Base-by-base conservation (phyloP, 1,284 basidiomycete species). In the Fistulinella cinereoalba region DNA sequence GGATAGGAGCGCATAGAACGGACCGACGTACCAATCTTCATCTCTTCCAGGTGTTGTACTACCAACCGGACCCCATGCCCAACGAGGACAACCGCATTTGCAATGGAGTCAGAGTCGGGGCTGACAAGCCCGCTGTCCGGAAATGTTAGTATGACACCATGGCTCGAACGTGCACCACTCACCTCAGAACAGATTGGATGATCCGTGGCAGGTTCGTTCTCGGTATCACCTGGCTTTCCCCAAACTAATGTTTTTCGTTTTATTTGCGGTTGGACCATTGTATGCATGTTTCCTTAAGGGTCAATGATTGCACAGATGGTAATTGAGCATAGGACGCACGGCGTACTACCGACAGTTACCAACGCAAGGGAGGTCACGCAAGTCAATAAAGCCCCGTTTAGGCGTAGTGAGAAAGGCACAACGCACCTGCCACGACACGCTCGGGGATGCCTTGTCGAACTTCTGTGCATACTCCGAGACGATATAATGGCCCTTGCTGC, bases 401-500 rank as follows among this genome's bases (percentile, higher is more conserved):
- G 43, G 37, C 21, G 43, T 38, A 16, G 29, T 32, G 15, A 18
- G 37, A 43, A 28, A 12, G 21, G 46, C 56, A 57, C 47, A 33
- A 68, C 75, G 54, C 57, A 89, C 89, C 75, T 85, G 75, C 83
- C 83, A 83, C 15, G 85, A 82, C 62, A 76, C 73, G 15, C 72
- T 81, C 13, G 81, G 80, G 55, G 69, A 71, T 39, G 77, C 67
- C 61, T 76, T 85, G 63, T 87, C 86, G 43, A 75, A 64, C 36
- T 75, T 87, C 67, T 89, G 85, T n/a, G 80, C 75, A 61, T 88
- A 85, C 58, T 92, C 90, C 23, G 78, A 73, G 28, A 89, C 76
- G 48, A 92, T 80, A 56, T 83, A 90, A 61, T 92, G 89, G 0
- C 89, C 87, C 61, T 87, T 88, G 49, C 86, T 87, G 48, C 47